Percentiles rank a stretch among this genome's conserved stretches.
Evolutionary conservation across 139 green algal genomes (phyloP).

Genomic region (Edaphochlamys debaryana): DNA sequence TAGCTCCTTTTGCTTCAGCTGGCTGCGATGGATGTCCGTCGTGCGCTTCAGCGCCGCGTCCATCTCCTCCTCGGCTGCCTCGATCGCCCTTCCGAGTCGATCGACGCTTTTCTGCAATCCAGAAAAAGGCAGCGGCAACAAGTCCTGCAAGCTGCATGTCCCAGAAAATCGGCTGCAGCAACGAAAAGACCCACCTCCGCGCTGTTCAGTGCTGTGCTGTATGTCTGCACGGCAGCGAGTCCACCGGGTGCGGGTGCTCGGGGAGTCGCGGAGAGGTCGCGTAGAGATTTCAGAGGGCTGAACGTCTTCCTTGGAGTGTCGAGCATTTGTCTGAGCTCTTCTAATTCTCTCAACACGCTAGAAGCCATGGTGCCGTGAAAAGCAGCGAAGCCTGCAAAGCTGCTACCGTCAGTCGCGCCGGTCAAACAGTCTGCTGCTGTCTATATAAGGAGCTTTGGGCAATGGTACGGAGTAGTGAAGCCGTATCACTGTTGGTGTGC

Average conservation of each 20-base stretch:
- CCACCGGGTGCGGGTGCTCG: neutral
- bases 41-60: constrained; percentile 63
- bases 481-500: no score
- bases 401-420: neutral
- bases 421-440: no score
- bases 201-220: constrained; percentile 18
- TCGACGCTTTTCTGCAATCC: constrained; percentile 59
- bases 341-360: constrained; percentile 51
- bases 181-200: constrained; percentile 6
- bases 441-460: no score
- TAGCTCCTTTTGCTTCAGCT: constrained; percentile 59
- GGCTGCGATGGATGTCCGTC: constrained; percentile 56
- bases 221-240: neutral
- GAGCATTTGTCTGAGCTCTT: constrained; percentile 47
- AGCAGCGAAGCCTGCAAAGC: neutral
- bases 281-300: constrained; percentile 5
- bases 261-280: neutral
- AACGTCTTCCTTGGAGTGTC: constrained; percentile 30
- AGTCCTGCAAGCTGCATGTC: neutral
- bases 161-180: neutral
- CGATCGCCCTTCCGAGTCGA: constrained; percentile 69
- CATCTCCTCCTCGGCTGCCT: constrained; percentile 75
- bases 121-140: neutral
- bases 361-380: constrained; percentile 1
- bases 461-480: no score